Base-by-base conservation (phyloP, 73 alveolate genomes). In the Halteria grandinella region DNA sequence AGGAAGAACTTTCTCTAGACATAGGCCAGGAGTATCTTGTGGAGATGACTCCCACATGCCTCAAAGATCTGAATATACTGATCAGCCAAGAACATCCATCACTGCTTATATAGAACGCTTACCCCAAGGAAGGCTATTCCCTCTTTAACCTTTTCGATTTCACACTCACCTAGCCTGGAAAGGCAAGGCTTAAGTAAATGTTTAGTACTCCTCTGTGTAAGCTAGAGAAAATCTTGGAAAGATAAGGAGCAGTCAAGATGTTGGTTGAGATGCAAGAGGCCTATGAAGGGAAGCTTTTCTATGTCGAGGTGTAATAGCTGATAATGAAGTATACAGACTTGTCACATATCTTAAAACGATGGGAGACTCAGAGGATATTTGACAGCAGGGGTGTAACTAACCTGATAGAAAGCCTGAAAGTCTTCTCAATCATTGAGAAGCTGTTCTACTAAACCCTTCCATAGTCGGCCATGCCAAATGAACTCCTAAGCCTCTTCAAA, bases 61-160 rank as follows among this genome's bases (percentile, higher is more conserved):
- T n/a, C 28, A 14, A 45, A 47, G 80, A 66, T 25, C 21, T 66
- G 21, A 47, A 66, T 66, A 66, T 66, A 63, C 32, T 66, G 23
- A 20, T 36, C 15, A 37, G 23, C 29, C 21, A 66, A 18, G n/a
- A 36, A 8, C 64, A 66, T 66, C 80, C 80, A 23, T 66, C 80
- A 4, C 5, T 44, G 52, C 23, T 21, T 2, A 47, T 66, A 29
- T 12, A 47, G 32, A 66, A 66, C 47, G 20, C 14, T 25, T 2
- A 1, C n/a, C 66, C 63, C 14, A 66, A 66, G 45, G 69, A 66
- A 27, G 80, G 80, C 2, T 66, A 14, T 45, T 66, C 80, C 40
- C 20, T 66, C 1, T 66, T 18, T 18, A 66, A 41, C 47, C 7
- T 66, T 1, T 66, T 44, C 47, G 80, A 66, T 18, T 66, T 44